phyloP scores from a whole-genome alignment of 2,329 filamentous ascomycete genomes.

The Aspergillus sp. region DNA sequence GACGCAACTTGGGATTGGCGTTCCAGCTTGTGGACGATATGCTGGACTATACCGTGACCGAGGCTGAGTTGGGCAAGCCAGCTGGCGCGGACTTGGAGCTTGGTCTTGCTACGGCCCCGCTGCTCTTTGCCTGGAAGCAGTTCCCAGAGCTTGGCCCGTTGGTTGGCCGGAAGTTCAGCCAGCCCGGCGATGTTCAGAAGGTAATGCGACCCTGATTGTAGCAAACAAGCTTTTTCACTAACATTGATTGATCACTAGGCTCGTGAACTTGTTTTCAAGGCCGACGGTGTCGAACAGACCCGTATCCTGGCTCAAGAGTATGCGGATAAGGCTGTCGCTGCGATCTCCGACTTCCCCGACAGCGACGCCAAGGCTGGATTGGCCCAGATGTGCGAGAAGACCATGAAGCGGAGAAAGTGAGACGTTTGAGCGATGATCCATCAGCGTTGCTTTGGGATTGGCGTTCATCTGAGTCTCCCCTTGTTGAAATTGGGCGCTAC shows the following conservation, averaged over 20 bases:
- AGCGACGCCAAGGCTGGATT: conserved; percentile 91
- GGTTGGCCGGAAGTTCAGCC: conserved; percentile 86
- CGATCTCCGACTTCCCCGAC: conserved; percentile 84
- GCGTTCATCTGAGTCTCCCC: not conserved
- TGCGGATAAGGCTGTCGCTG: conserved; percentile 79
- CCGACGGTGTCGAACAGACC: conserved; percentile 89
- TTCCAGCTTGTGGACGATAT: conserved; percentile 98
- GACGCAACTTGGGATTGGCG: conserved; percentile 87
- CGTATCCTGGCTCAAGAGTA: conserved; percentile 88
- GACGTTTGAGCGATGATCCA: conserved; percentile 10
- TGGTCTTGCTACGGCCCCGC: conserved; percentile 86
- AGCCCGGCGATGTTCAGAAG: conserved; percentile 79
- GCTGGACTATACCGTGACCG: conserved; percentile 90
- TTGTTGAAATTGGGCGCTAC: not conserved
- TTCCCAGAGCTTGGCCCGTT: conserved; percentile 80
- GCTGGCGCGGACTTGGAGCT: conserved; percentile 92
- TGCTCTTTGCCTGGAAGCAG: conserved; percentile 94
- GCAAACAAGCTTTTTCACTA: not conserved
- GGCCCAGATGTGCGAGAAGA: conserved; percentile 91
- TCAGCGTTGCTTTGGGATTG: not conserved
- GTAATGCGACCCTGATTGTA: conserved; percentile 54
- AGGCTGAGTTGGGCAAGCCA: conserved; percentile 85
- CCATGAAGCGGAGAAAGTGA: conserved; percentile 82
- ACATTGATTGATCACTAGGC: conserved; percentile 58
- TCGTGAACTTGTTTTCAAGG: conserved; percentile 77